Base-by-base conservation (phyloP, 805 yeast species). In the Martiniozyma abietophila region DNA sequence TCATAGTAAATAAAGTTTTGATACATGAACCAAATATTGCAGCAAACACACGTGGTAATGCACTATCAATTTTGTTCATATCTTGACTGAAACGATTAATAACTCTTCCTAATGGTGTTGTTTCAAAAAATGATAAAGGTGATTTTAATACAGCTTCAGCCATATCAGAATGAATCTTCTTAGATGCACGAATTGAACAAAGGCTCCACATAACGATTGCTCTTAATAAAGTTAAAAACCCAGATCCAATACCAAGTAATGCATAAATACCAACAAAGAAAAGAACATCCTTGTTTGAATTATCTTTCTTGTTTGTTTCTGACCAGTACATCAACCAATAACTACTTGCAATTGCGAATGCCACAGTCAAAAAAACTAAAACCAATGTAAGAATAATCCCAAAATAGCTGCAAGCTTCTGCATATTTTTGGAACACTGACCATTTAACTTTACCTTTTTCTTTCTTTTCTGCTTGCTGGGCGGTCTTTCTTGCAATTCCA, bases 271-370 rank as follows among this genome's bases (percentile, higher is more conserved):
- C 61, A 39, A 77, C 69, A 51, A 64, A 78, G 39, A 48, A 55
- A 36, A 57, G 49, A 6, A 71, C 68, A 28, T 67, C 44, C 4
- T 51, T 48, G 41, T 74, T 76, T 2, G 48, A 24, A 1, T 71
- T 71, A 27, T 50, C 43, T 18, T 60, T 62, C 21, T 58, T 58
- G 43, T 70, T 70, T 22, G 49, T 43, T 44, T 77, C 83, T 2
- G 85, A 71, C 88, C 88, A 79, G 40, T 67, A 61, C 43, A 77
- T 78, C 45, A 79, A 61, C 78, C 83, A 76, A 49, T 72, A 73
- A 49, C 70, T 75, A 29, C 73, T 71, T 7, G 60, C 56, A 10
- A 69, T 52, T 4, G 55, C 32, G 38, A 53, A 22, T 31, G 52
- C 36, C 44, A 53, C 43, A 44, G 61, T 37, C 19, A 39, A 3